phyloP scores from a whole-genome alignment of 2,329 filamentous ascomycete species.

The Alternaria triticina region DNA sequence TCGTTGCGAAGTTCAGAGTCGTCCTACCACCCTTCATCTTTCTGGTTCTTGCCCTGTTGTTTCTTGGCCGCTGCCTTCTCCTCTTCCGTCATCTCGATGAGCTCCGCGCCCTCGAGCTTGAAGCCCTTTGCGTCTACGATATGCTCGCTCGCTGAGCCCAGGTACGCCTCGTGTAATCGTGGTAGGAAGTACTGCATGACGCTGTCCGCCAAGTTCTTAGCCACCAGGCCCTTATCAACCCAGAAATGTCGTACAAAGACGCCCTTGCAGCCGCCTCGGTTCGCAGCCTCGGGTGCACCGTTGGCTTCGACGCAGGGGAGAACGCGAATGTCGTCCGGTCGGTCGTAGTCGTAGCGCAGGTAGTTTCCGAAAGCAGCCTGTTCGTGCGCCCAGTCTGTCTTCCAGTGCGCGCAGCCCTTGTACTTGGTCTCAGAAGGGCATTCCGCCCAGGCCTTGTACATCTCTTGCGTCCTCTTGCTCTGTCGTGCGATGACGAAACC shows the following conservation, averaged over 20 bases:
- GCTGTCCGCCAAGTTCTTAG: slow-evolving; percentile 39
- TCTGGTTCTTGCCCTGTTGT: slow-evolving; percentile 38
- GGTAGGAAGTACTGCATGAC: slow-evolving; percentile 49
- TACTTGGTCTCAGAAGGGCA: slow-evolving; percentile 46
- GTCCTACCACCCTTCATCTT: slow-evolving; percentile 43
- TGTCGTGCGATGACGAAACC: slow-evolving; percentile 54
- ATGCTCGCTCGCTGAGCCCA: slow-evolving; percentile 34
- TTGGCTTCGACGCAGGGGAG: slow-evolving; percentile 49
- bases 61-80: slow-evolving; percentile 37
- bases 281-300: slow-evolving; percentile 43
- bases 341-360: slow-evolving; percentile 47
- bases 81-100: slow-evolving; percentile 39
- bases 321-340: slow-evolving; percentile 46
- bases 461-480: slow-evolving; percentile 46
- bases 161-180: slow-evolving; percentile 42
- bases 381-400: slow-evolving; percentile 46
- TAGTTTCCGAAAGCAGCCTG: slow-evolving; percentile 50
- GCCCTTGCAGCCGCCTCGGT: slow-evolving; percentile 45
- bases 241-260: slow-evolving; percentile 50
- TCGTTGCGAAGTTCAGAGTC: neutral
- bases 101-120: slow-evolving; percentile 40
- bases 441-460: slow-evolving; percentile 48
- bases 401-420: slow-evolving; percentile 45
- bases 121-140: slow-evolving; percentile 46
- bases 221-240: slow-evolving; percentile 44